Evolutionary conservation across 352 stramenopile genomes (phyloP), one percentile per base, ranked within the genome.

Genomic region (Elongisporangium anandrum): DNA sequence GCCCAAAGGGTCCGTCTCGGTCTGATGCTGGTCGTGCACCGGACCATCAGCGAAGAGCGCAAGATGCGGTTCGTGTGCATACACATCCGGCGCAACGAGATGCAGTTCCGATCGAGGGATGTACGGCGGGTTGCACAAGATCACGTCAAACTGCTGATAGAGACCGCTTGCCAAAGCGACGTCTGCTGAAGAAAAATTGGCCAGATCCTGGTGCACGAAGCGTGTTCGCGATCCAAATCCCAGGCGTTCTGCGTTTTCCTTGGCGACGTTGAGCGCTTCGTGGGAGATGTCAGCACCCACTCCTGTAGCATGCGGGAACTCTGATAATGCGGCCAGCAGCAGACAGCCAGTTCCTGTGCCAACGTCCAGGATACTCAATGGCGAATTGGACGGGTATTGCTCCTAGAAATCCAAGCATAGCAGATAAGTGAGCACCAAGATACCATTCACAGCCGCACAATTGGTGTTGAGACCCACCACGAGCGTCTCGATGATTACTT

Each of bases 111-210:
- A 63, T 20, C 62, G 60, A 0, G 85, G 78, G 52, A 92, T 94
- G 56, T 92, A 90, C 29, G 83, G 83, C 9, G 85, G 85, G 34
- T 90, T 90, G 63, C 81, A 81, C 48, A 93, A 54, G 47, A 95
- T 66, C 12, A 87, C 77, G 55, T 92, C 82, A 52, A 94, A 87
- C 2, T 63, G 48, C 26, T 68, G 73, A 38, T 63, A 71, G 22
- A 89, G 58, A 9, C 17, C 39, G 29, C 9, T 41, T 15, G 29
- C 29, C 29, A 41, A 5, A 12, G 20, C 19, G 7, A 23, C 24
- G 26, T 62, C 19, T 10, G 57, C 19, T 10, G 13, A 3, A 19
- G 23, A 7, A 17, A 79, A 49, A 13, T 56, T 60, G 7, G 61
- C 29, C 20, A 78, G 52, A 60, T 79, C 70, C 50, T 63, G 59